phyloP scores from a whole-genome alignment of 805 yeast genomes.

The Lipomyces starkeyi region DNA sequence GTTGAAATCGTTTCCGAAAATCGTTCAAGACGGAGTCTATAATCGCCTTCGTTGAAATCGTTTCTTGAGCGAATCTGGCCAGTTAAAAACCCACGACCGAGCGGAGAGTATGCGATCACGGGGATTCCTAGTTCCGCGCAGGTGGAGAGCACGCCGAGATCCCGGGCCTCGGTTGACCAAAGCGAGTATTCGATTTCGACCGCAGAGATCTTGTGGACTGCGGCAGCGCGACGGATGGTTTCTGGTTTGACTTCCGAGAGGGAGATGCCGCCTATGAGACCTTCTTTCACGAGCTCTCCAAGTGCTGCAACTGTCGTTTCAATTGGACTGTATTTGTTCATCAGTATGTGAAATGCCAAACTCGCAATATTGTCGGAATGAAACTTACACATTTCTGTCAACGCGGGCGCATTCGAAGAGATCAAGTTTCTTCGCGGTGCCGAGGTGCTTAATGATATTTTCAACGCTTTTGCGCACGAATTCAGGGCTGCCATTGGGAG shows the following conservation, averaged over 20 bases:
- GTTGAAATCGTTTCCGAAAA: too few relatives aligned
- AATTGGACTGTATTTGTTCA: conserved; percentile 52
- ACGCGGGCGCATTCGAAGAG: conserved; percentile 77
- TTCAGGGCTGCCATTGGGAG: conserved; percentile 48
- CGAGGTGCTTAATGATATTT: conserved; percentile 39
- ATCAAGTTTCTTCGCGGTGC: conserved; percentile 57
- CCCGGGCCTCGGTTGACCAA: conserved; percentile 62
- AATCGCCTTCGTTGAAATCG: conserved; percentile 63
- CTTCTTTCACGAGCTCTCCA: conserved; percentile 62
- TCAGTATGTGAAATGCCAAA: conserved; percentile 1
- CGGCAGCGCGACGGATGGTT: conserved; percentile 64
- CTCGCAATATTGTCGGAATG: neutral
- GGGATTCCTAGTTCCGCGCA: conserved; percentile 68
- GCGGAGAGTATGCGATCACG: conserved; percentile 81
- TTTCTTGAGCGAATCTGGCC: conserved; percentile 57
- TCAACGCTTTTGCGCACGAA: conserved; percentile 25
- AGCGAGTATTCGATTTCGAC: conserved; percentile 83
- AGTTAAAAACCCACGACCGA: conserved; percentile 78
- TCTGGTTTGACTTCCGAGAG: conserved; percentile 72
- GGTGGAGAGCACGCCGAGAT: conserved; percentile 66
- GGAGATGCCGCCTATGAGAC: conserved; percentile 71
- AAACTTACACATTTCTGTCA: conserved; percentile 49
- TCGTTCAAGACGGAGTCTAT: conserved; percentile 59
- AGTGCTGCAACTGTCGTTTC: conserved; percentile 66
- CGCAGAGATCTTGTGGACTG: conserved; percentile 61